phyloP scores from a whole-genome alignment of 2,329 filamentous ascomycete species.

The Capronia epimyces region DNA sequence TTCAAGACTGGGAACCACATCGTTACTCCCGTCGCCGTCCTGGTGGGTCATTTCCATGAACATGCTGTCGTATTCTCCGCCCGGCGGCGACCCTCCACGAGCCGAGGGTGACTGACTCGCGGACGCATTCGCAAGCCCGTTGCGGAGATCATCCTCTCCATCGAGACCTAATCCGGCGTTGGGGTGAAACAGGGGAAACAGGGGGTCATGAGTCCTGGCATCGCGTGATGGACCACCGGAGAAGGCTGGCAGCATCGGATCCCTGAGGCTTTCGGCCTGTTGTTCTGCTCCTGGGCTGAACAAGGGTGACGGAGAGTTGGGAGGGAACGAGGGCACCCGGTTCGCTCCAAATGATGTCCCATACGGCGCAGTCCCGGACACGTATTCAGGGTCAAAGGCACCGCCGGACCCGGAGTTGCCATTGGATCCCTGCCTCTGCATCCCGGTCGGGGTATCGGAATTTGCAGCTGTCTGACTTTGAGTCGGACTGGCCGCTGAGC shows the following conservation, averaged over 20 bases:
- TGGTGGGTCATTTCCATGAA: conserved; percentile 46
- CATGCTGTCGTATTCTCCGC: conserved; percentile 36
- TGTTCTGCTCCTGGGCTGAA: conserved; percentile 39
- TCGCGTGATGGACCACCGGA: conserved; percentile 8
- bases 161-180: conserved; percentile 28
- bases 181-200: conserved; percentile 27
- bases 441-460: conserved; percentile 30
- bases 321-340: conserved; percentile 34
- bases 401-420: conserved; percentile 32
- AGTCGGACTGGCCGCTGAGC: conserved; percentile 30
- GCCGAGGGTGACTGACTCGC: conserved; percentile 34
- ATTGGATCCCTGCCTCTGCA: conserved; percentile 31
- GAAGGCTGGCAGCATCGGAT: conserved; percentile 26
- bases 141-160: conserved; percentile 27
- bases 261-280: conserved; percentile 18
- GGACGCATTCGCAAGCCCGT: conserved; percentile 32
- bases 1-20: conserved; percentile 22
- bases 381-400: conserved; percentile 15
- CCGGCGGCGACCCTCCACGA: conserved; percentile 33
- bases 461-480: conserved; percentile 24
- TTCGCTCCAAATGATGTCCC: conserved; percentile 27
- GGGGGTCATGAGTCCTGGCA: conserved; percentile 33
- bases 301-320: conserved; percentile 39
- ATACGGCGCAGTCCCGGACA: conserved; percentile 22
- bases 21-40: conserved; percentile 32